Conservation (phyloP, 73 alveolate species). For the Blepharisma japonicum region DNA sequence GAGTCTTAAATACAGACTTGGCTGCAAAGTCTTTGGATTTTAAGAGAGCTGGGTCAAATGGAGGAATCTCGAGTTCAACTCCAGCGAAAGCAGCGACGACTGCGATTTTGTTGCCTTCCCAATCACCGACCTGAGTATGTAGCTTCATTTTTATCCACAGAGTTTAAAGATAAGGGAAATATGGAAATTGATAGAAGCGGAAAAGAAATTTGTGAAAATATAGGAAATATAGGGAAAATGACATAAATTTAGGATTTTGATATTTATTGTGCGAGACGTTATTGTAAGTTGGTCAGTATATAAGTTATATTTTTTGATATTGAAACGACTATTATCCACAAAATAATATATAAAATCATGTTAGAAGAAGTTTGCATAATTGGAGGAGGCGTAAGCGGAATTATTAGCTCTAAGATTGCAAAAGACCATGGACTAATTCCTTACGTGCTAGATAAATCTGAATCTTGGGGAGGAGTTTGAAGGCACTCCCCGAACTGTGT, state of each 20-base stretch:
- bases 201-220: too few species aligned
- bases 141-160: constrained; percentile 37
- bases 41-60: constrained; percentile 17
- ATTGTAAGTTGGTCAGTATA: too few species aligned
- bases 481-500: neutral
- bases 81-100: constrained; percentile 36
- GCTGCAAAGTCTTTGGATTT: constrained; percentile 57
- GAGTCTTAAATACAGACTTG: constrained; percentile 68
- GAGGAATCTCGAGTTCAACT: constrained; percentile 34
- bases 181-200: too few species aligned
- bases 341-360: too few species aligned
- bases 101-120: constrained; percentile 56
- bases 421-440: neutral
- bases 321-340: too few species aligned
- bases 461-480: neutral
- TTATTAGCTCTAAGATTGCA: neutral
- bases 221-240: too few species aligned
- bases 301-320: too few species aligned
- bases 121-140: constrained; percentile 48
- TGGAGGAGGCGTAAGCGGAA: constrained; percentile 21
- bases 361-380: neutral
- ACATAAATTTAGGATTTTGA: too few species aligned
- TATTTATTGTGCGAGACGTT: too few species aligned
- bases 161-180: too few species aligned
- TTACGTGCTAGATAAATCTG: neutral